Base-by-base conservation (phyloP, 768 basidiomycete species). In the Lyophyllum atratum region DNA sequence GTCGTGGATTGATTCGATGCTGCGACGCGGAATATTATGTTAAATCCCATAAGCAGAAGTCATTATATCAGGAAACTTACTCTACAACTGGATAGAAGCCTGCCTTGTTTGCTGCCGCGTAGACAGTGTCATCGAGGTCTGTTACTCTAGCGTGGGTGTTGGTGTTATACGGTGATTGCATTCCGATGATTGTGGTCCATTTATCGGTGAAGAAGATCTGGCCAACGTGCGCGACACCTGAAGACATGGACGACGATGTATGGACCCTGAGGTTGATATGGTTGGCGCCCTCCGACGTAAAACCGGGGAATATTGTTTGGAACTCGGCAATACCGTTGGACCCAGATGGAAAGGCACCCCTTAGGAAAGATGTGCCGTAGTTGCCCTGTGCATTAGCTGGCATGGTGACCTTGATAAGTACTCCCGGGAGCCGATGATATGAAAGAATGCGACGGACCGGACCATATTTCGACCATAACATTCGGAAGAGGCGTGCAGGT, bases 181-280 rank as follows among this genome's bases (percentile, higher is more conserved):
- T 65, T 54, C 65, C 59, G 21, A 76, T 66, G 25, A 68, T 62
- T 2, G 66, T 64, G 31, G 68, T 74, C 73, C 72, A 74, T 19
- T 55, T 58, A 45, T 76, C 75, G 9, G 69, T 69, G 65, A 77
- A 77, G 69, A 75, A 78, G 12, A 77, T 59, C 49, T 72, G 74
- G 7, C 77, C 77, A 42, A 68, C 63, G 59, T 77, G 76, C 9
- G 64, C 49, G 9, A 71, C 64, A 1, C 54, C 47, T 5, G 70
- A 69, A 17, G 67, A 63, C 24, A 65, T 51, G 22, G 66, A 64
- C n/a, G 70, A 66, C 29, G 64, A 56, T 25, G 64, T 59, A 61
- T 72, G 71, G 7, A 77, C 73, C 22, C 70, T 59, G 24, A 74
- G 62, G 61, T 72, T 75, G 45, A 77, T 63, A 60, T 77, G 77